Conservation (phyloP, 2,329 filamentous ascomycete species). For the Paracorniculantispora psalliotae region DNA sequence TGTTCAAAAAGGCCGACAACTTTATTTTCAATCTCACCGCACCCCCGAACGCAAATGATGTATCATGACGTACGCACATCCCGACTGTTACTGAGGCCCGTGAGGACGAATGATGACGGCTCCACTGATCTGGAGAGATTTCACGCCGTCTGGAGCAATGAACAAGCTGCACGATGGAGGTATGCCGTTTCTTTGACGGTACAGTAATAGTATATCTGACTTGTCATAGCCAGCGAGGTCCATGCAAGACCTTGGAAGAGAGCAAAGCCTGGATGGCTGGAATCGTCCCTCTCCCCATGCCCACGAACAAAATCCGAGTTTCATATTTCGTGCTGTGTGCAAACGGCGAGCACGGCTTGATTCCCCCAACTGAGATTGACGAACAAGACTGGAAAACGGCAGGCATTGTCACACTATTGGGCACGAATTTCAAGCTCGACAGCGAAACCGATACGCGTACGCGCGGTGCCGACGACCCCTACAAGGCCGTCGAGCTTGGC, state of each 20-base stretch:
- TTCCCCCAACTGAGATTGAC: neutral
- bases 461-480: neutral
- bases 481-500: slow-evolving; percentile 1
- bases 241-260: neutral
- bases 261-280: slow-evolving; percentile 5
- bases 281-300: neutral
- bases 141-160: neutral
- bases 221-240: neutral
- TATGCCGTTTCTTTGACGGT: neutral
- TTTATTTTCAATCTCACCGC: too few species aligned
- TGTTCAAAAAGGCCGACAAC: too few species aligned
- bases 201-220: neutral
- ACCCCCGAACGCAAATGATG: neutral
- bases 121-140: neutral
- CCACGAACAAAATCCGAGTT: neutral
- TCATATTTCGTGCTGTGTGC: neutral
- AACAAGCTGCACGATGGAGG: neutral
- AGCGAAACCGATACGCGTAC: neutral
- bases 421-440: neutral
- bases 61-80: neutral
- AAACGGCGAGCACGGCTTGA: neutral
- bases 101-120: neutral
- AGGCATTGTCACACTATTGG: neutral
- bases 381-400: neutral
- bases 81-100: neutral